Evolutionary conservation across 2,329 filamentous ascomycete species (phyloP).

Genomic region (Alternaria sp.): DNA sequence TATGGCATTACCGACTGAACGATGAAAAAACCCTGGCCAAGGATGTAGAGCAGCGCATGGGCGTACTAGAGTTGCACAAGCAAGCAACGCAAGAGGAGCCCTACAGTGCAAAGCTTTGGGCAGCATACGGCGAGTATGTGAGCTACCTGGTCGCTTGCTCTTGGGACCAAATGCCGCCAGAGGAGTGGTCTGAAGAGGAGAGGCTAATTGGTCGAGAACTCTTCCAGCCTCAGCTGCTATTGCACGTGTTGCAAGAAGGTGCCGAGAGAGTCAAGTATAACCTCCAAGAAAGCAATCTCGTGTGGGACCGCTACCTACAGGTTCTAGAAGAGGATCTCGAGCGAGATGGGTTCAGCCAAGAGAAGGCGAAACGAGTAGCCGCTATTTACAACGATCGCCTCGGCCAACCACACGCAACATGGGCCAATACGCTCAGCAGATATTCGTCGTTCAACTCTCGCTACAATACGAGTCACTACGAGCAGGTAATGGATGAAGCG

Average conservation of each 20-base stretch:
- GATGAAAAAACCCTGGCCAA: constrained; percentile 70
- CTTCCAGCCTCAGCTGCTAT: constrained; percentile 72
- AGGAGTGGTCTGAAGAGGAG: constrained; percentile 69
- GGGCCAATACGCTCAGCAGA: constrained; percentile 76
- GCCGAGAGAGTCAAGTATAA: constrained; percentile 77
- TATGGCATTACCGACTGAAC: constrained; percentile 79
- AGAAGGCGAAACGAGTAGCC: constrained; percentile 69
- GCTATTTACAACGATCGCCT: constrained; percentile 75
- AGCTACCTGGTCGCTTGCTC: constrained; percentile 73
- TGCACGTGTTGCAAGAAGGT: constrained; percentile 75
- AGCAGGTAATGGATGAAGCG: constrained; percentile 74
- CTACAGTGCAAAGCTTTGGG: constrained; percentile 77
- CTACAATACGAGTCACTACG: constrained; percentile 75
- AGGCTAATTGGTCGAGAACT: constrained; percentile 72
- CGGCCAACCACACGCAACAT: constrained; percentile 74
- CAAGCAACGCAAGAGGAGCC: constrained; percentile 75
- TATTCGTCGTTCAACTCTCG: constrained; percentile 79
- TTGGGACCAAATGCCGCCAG: constrained; percentile 60
- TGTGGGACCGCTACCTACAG: constrained; percentile 82
- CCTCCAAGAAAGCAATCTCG: constrained; percentile 76
- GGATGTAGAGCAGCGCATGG: constrained; percentile 72
- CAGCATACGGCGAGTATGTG: constrained; percentile 80
- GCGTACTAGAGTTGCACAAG: constrained; percentile 75
- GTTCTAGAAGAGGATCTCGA: constrained; percentile 74
- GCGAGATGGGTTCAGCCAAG: constrained; percentile 62